Evolutionary conservation across 2,329 filamentous ascomycete genomes (phyloP).

Genomic region (Volutella citrinella): DNA sequence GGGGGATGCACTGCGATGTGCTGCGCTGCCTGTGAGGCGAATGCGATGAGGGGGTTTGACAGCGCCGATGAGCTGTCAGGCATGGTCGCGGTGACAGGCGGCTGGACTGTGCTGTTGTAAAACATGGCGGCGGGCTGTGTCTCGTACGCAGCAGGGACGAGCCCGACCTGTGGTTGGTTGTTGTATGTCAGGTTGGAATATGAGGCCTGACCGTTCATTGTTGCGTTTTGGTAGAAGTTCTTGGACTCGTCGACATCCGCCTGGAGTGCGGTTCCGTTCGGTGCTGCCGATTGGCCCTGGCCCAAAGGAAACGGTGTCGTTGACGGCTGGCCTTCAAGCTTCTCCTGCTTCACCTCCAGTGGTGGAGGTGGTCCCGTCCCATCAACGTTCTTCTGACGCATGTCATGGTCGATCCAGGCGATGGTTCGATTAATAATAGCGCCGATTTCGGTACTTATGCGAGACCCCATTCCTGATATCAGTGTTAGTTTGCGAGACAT

Average conservation of each 20-base stretch:
- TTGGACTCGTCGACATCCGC: conserved; percentile 23
- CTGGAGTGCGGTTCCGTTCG: conserved; percentile 13
- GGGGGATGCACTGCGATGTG: conserved; percentile 24
- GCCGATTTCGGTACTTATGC: conserved; percentile 42
- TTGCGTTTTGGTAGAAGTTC: conserved; percentile 26
- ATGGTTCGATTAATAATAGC: conserved; percentile 51
- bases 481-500: conserved; percentile 15
- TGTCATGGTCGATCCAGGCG: conserved; percentile 50
- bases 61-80: conserved; percentile 22
- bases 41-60: conserved; percentile 37
- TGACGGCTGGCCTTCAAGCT: too few species aligned
- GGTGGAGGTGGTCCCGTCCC: conserved; percentile 12
- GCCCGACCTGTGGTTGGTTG: conserved; percentile 21
- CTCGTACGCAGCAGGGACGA: conserved; percentile 24
- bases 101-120: conserved; percentile 24
- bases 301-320: too few species aligned
- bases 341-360: conserved; percentile 37
- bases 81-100: conserved; percentile 17
- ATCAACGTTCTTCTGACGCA: conserved; percentile 33
- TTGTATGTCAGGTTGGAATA: conserved; percentile 31
- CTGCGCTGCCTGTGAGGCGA: conserved; percentile 37
- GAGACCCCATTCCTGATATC: conserved; percentile 40
- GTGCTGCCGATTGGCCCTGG: conserved; percentile 1
- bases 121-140: conserved; percentile 26
- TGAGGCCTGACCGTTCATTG: conserved; percentile 24